phyloP scores from a whole-genome alignment of 106 monocot species.

The Apostasia shenzhenica region DNA sequence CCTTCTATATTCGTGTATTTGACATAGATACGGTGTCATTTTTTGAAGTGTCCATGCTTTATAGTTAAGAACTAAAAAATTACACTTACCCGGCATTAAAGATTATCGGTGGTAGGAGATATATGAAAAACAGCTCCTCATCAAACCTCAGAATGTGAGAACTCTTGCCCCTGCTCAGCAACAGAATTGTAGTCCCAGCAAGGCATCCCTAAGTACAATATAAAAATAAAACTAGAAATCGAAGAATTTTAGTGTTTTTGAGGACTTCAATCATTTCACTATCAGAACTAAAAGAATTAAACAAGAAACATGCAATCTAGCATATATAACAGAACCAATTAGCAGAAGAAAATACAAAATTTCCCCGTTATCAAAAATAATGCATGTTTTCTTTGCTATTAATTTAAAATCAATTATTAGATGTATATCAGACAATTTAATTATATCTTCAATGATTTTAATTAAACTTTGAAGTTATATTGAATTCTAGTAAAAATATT shows the following conservation, averaged over 20 bases:
- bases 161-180: slow-evolving; percentile 51
- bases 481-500: too few relatives aligned
- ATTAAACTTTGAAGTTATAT: too few relatives aligned
- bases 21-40: too few relatives aligned
- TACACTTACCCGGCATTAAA: slow-evolving; percentile 75
- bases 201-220: slow-evolving; percentile 36
- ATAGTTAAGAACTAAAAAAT: not conserved
- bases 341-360: not conserved
- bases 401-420: too few relatives aligned
- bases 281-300: too few relatives aligned
- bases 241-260: not conserved
- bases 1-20: too few relatives aligned
- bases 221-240: not conserved
- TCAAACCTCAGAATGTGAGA: slow-evolving; percentile 83
- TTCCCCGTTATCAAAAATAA: too few relatives aligned
- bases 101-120: slow-evolving; percentile 79
- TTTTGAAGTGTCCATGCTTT: not conserved
- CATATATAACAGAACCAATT: not conserved
- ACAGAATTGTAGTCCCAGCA: slow-evolving; percentile 51
- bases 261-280: not conserved
- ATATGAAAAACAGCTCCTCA: slow-evolving; percentile 68
- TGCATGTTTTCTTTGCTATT: too few relatives aligned
- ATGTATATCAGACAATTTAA: too few relatives aligned
- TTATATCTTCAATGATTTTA: too few relatives aligned
- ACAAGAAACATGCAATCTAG: too few relatives aligned